phyloP scores from a whole-genome alignment of 2,329 filamentous ascomycete genomes.

The Trichoderma semiorbis region DNA sequence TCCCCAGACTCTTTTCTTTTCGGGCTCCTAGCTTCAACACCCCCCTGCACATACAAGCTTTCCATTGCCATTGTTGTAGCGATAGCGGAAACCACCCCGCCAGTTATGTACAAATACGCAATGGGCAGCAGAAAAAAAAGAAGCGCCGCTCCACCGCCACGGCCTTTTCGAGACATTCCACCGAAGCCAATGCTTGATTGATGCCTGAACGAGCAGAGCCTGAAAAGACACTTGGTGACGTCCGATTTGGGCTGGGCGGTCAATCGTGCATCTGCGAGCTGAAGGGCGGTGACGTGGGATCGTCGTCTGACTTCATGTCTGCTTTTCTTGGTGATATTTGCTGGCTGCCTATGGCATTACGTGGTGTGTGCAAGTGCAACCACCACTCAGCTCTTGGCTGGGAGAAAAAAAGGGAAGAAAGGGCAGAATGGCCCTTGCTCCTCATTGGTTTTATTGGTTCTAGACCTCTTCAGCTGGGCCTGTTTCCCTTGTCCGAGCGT shows the following conservation, averaged over 20 bases:
- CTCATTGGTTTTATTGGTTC: background rate
- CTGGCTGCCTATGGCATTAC: background rate
- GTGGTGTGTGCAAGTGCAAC: background rate
- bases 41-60: background rate
- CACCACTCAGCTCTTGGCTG: background rate
- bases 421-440: background rate
- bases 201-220: background rate
- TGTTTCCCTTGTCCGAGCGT: background rate
- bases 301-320: background rate
- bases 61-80: background rate
- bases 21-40: background rate
- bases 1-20: background rate
- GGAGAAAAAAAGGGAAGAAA: background rate
- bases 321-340: background rate
- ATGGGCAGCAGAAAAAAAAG: background rate
- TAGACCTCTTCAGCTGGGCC: background rate
- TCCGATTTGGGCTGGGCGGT: background rate
- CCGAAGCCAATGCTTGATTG: conserved; percentile 10
- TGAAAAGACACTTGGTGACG: background rate
- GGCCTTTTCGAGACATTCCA: background rate
- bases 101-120: background rate
- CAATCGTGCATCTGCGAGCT: background rate
- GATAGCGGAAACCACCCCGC: background rate
- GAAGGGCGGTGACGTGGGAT: conserved; percentile 9
- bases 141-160: background rate